Conservation (phyloP, 495 filamentous ascomycete species). For the Lophiotrema nucula region DNA sequence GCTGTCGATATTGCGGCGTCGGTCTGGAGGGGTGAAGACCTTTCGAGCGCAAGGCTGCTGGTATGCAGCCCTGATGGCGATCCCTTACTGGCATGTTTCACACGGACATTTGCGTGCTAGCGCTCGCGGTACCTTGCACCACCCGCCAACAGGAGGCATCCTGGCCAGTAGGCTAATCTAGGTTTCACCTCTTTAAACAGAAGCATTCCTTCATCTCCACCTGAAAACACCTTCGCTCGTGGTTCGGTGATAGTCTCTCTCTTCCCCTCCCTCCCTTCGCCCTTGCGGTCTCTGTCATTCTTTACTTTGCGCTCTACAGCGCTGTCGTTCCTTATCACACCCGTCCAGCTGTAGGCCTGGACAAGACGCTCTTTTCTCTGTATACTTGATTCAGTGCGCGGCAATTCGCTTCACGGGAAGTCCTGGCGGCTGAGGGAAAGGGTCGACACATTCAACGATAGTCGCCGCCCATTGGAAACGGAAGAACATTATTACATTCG, state of each 20-base stretch:
- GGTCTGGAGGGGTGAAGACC: background rate
- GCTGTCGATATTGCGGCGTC: background rate
- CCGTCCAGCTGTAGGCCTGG: conserved; percentile 1
- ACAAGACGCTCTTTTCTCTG: conserved; percentile 24
- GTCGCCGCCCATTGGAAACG: background rate
- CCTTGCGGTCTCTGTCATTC: conserved; percentile 16
- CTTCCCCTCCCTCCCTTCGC: conserved; percentile 1
- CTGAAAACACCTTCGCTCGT: conserved; percentile 12
- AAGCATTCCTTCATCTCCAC: conserved; percentile 31
- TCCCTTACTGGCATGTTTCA: conserved; percentile 25
- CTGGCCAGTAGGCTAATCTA: conserved; percentile 9
- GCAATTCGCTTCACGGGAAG: conserved; percentile 2
- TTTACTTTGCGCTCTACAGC: background rate
- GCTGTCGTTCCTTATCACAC: background rate
- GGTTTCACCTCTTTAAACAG: conserved; percentile 28
- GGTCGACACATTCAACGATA: background rate
- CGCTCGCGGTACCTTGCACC: conserved; percentile 10
- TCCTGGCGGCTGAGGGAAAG: conserved; percentile 23
- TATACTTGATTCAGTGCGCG: background rate
- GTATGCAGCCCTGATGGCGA: conserved; percentile 8
- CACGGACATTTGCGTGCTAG: conserved; percentile 19
- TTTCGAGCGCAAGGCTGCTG: conserved; percentile 13
- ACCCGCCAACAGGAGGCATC: conserved; percentile 9
- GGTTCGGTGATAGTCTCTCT: conserved; percentile 12
- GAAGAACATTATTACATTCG: too few relatives aligned